Conservation (phyloP, 805 yeast species). For the Starmerella riodocensis region DNA sequence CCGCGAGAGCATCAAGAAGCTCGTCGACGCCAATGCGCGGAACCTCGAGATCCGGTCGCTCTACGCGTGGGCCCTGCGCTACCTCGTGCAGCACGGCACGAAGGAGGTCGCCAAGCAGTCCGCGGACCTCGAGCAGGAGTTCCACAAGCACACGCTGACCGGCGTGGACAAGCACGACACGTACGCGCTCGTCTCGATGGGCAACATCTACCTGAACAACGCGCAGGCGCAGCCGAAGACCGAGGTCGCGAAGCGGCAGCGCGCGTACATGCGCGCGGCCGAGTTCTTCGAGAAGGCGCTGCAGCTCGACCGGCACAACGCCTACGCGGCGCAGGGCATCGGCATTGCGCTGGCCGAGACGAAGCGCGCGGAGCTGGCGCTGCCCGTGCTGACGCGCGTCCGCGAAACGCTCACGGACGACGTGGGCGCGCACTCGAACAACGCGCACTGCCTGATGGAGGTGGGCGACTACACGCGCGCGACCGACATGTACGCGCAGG, state of each 20-base stretch:
- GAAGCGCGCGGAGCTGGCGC: conserved; percentile 52
- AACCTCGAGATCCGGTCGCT: conserved; percentile 79
- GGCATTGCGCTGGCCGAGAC: conserved; percentile 87
- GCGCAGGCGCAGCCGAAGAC: conserved; percentile 41
- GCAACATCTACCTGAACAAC: conserved; percentile 65
- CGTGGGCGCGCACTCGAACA: conserved; percentile 65
- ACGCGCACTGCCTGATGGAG: conserved; percentile 79
- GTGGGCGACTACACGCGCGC: conserved; percentile 73
- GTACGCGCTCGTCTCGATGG: conserved; percentile 80
- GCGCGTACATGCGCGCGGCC: conserved; percentile 76
- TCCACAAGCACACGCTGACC: conserved; percentile 73
- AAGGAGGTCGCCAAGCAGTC: conserved; percentile 27
- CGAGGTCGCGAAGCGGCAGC: conserved; percentile 42
- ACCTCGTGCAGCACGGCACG: conserved; percentile 1
- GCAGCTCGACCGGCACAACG: conserved; percentile 68
- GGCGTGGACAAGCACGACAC: conserved; percentile 70
- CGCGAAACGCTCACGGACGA: conserved; percentile 74
- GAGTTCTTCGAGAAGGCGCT: conserved; percentile 83
- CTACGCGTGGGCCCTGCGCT: conserved; percentile 72
- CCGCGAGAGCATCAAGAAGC: conserved; percentile 24
- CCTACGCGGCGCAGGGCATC: conserved; percentile 95
- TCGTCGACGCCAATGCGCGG: conserved; percentile 42
- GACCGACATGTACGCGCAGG: conserved; percentile 74
- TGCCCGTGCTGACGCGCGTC: conserved; percentile 75
- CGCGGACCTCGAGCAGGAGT: conserved; percentile 55